Evolutionary conservation across 495 filamentous ascomycete genomes (phyloP).

Genomic region (Podospora conica): DNA sequence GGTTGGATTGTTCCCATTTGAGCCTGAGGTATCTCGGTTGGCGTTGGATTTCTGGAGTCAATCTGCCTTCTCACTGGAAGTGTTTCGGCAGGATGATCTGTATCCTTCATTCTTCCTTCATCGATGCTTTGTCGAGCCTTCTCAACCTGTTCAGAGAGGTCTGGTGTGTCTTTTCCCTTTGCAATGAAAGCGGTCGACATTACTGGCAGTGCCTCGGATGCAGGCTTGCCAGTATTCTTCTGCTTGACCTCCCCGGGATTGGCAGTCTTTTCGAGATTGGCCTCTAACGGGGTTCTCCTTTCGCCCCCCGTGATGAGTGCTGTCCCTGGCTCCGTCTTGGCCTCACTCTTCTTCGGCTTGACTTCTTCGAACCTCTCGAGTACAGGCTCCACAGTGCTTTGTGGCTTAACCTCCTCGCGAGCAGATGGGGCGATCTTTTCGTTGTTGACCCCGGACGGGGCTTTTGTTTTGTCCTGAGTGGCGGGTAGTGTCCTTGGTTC

Average conservation of each 20-base stretch:
- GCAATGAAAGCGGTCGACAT: not conserved
- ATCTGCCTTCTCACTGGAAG: not conserved
- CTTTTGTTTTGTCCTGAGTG: not conserved
- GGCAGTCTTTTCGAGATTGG: no score
- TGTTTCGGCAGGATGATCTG: not conserved
- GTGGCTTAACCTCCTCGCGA: not conserved
- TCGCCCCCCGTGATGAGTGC: not conserved
- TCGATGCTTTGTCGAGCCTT: not conserved
- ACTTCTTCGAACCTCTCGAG: not conserved
- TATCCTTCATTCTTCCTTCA: not conserved
- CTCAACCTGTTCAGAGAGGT: not conserved
- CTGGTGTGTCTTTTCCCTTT: not conserved
- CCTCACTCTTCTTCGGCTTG: not conserved
- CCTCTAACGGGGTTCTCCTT: no score
- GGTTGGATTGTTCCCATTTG: not conserved
- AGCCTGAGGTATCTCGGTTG: not conserved
- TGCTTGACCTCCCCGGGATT: no score
- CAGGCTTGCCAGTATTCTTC: no score
- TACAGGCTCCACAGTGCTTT: not conserved
- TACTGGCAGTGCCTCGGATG: not conserved
- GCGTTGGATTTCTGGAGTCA: not conserved
- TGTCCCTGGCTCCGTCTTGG: not conserved
- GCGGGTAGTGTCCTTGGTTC: not conserved
- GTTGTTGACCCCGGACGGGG: not conserved
- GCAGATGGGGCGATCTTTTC: not conserved